Conservation (phyloP, 1,139 yeast genomes). For the Geotrichum carabidarum region DNA sequence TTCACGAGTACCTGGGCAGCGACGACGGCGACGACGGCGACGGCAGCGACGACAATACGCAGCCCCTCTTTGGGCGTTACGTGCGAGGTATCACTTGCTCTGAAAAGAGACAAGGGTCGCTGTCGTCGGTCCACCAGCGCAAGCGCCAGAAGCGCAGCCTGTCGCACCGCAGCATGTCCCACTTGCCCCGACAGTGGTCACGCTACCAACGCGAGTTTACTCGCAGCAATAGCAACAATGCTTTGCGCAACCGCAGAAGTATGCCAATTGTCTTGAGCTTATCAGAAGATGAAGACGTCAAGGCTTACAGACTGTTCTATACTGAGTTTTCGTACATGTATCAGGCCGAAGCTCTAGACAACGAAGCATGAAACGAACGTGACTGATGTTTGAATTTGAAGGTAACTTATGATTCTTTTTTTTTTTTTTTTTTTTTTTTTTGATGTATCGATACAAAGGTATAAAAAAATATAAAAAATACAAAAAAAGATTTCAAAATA, state of each 20-base stretch:
- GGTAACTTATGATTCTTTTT: not conserved
- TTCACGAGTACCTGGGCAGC: not conserved
- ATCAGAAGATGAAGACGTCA: not conserved
- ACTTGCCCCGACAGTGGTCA: too few species aligned
- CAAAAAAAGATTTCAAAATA: not conserved
- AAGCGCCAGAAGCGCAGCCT: too few species aligned
- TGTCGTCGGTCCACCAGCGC: too few species aligned
- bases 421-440: not conserved
- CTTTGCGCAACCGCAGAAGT: too few species aligned
- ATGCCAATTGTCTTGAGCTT: not conserved
- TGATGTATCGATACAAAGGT: not conserved
- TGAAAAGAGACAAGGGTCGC: too few species aligned
- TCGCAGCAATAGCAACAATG: too few species aligned
- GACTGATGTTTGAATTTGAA: not conserved
- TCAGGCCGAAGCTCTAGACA: not conserved
- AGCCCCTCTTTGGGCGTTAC: not conserved
- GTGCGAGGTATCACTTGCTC: not conserved
- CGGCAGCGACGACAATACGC: not conserved
- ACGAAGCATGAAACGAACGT: too few species aligned
- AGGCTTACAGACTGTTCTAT: not conserved
- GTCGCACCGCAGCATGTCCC: too few species aligned
- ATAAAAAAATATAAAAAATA: not conserved
- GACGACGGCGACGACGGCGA: not conserved
- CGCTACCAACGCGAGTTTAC: too few species aligned
- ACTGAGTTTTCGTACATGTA: conserved; percentile 1